A percentile compares a stretch with the other conserved stretches of the same genome.
Conservation (phyloP, 495 filamentous ascomycete species). For the Extremus antarcticus region DNA sequence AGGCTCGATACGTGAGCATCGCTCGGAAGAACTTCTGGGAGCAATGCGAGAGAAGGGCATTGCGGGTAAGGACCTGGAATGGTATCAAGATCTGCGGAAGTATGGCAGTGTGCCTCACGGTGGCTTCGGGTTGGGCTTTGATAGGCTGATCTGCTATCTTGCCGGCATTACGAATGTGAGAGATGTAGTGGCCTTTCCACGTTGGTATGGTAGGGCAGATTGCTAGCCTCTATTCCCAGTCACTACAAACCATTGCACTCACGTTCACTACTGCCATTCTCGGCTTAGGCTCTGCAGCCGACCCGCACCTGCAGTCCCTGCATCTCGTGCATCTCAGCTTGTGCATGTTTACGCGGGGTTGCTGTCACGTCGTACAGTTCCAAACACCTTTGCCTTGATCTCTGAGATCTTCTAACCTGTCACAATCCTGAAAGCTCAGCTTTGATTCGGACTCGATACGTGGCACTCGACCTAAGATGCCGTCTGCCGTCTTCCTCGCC, state of each 20-base stretch:
- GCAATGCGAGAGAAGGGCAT: conserved; percentile 58
- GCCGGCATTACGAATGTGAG: conserved; percentile 73
- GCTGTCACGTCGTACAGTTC: too few species aligned
- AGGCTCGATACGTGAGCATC: conserved; percentile 88
- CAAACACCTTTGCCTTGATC: too few species aligned
- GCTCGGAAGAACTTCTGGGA: conserved; percentile 53
- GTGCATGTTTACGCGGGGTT: too few species aligned
- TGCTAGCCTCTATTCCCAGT: conserved; percentile 39
- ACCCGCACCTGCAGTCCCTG: too few species aligned
- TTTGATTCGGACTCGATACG: too few species aligned
- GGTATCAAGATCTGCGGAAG: conserved; percentile 90
- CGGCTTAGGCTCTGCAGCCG: too few species aligned
- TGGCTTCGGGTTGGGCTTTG: conserved; percentile 90
- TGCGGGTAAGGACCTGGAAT: conserved; percentile 46
- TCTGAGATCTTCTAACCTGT: too few species aligned
- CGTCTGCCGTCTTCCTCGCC: too few species aligned
- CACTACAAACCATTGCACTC: neutral
- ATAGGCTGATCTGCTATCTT: conserved; percentile 78
- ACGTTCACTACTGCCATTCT: too few species aligned
- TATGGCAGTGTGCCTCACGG: conserved; percentile 95
- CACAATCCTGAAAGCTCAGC: too few species aligned
- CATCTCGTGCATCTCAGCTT: too few species aligned
- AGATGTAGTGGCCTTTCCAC: conserved; percentile 79
- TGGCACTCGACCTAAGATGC: too few species aligned
- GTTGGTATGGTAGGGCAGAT: conserved; percentile 85